Conservation (phyloP, 108 stramenopile genomes). For the Thalassiosira profunda region DNA sequence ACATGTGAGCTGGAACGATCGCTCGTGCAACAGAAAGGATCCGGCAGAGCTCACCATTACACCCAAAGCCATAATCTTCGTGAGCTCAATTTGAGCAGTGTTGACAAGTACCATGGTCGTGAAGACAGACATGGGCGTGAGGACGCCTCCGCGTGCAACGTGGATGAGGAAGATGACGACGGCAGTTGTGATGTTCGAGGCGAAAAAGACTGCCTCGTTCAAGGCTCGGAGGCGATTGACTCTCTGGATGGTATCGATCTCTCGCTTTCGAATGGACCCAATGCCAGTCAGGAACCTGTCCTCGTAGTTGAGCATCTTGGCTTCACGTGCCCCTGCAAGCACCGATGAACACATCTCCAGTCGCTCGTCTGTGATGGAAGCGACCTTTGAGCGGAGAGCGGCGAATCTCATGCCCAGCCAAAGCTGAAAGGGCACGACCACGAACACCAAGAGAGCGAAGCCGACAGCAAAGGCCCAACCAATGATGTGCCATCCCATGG, state of each 20-base stretch:
- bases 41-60: neutral
- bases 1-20: neutral
- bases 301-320: slow-evolving; percentile 90
- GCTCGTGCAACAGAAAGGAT: neutral
- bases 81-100: neutral
- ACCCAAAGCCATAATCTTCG: neutral
- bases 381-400: slow-evolving; percentile 69
- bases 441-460: slow-evolving; percentile 70
- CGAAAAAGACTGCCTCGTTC: slow-evolving; percentile 86
- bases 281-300: slow-evolving; percentile 72
- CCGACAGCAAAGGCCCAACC: slow-evolving; percentile 86
- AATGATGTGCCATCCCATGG: slow-evolving; percentile 25
- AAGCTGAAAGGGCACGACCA: slow-evolving; percentile 87
- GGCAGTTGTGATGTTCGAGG: slow-evolving; percentile 53
- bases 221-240: slow-evolving; percentile 71
- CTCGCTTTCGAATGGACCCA: slow-evolving; percentile 54
- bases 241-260: slow-evolving; percentile 65
- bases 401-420: slow-evolving; percentile 75
- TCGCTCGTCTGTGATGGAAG: slow-evolving; percentile 85
- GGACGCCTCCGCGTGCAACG: slow-evolving; percentile 43
- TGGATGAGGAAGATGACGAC: slow-evolving; percentile 54
- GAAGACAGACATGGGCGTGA: slow-evolving; percentile 61
- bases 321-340: slow-evolving; percentile 79
- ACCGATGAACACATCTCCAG: slow-evolving; percentile 90
- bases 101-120: slow-evolving; percentile 40